Evolutionary conservation across 352 stramenopile species (phyloP), one percentile per base, ranked within the genome.

Genomic region (Phytophthora ramorum): DNA sequence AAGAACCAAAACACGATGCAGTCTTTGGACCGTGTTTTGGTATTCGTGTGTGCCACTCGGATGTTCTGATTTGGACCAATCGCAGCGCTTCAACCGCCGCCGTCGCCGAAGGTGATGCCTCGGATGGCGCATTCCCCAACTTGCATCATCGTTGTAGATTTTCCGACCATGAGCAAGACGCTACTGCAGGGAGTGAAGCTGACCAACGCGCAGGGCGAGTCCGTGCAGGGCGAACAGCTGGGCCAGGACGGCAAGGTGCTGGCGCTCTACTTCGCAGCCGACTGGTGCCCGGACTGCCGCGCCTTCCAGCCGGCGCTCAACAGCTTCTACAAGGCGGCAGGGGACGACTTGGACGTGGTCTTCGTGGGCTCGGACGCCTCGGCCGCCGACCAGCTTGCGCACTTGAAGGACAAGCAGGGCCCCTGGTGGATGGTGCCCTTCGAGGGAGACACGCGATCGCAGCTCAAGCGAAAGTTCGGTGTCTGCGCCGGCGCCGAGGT

Each of bases 221-320:
- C 61, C 17, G 66, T 76, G 35, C 55, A 75, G 48, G 82, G 77
- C 20, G 82, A 90, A 35, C 65, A 67, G 26, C 61, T 78, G 10
- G 69, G 81, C n/a, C 64, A 64, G 13, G 43, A 71, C 32, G 81
- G 70, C 60, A 90, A 90, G 51, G 54, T 82, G 28, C 63, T 91
- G 37, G 87, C 85, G 62, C 71, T 96, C 14, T 94, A 92, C 74
- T 96, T 96, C 60, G 77, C 84, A 37, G 86, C 88, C 1, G 85
- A 95, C 47, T 95, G 88, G 88, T 96, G 88, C 51, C 85, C 86
- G 2, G 79, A 95, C 67, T 96, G 88, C 76, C 85, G 83, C 58
- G 68, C 59, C 34, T 95, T 96, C 73, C 85, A 92, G 58, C 88
- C 88, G 38, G 58, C 68, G 50, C 71, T 96, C 26, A 96, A 95